These are phyloP conservation scores for Sapria himalayana DNA, from an alignment of 345 rosid species.

Conservation along the genomic window DNA sequence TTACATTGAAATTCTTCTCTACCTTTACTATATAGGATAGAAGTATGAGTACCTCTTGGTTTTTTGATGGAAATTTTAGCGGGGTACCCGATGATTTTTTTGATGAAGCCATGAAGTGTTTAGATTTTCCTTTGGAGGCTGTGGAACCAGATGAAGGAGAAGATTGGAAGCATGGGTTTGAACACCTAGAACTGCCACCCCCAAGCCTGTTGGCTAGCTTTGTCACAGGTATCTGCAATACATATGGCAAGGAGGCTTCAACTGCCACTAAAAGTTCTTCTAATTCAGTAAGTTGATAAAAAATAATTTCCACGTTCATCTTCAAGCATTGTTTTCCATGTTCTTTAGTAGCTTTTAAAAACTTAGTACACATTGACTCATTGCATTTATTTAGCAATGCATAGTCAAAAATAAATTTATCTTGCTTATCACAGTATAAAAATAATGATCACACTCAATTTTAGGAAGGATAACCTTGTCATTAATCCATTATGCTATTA, in stretches of 20 bases:
- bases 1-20: too few relatives aligned
- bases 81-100: slow-evolving; percentile 39
- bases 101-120: slow-evolving; percentile 26
- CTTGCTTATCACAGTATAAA: too few relatives aligned
- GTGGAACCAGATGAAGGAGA: slow-evolving; percentile 19
- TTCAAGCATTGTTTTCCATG: too few relatives aligned
- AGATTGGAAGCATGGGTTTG: slow-evolving; percentile 49
- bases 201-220: slow-evolving; percentile 25
- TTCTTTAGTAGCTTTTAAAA: too few relatives aligned
- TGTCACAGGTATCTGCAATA: slow-evolving; percentile 17
- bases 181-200: slow-evolving; percentile 49
- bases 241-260: slow-evolving; percentile 9
- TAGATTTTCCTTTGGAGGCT: slow-evolving; percentile 48
- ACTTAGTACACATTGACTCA: too few relatives aligned
- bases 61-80: slow-evolving; percentile 26
- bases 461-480: too few relatives aligned
- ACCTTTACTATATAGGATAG: slow-evolving; percentile 5
- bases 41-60: slow-evolving; percentile 24
- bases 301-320: too few relatives aligned
- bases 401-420: too few relatives aligned
- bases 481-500: too few relatives aligned
- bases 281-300: slow-evolving; percentile 31
- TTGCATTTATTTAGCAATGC: too few relatives aligned
- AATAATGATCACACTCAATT: too few relatives aligned
- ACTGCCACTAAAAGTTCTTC: slow-evolving; percentile 9